Evolutionary conservation across 805 yeast species (phyloP).

Genomic region (Torulaspora microellipsoides): DNA sequence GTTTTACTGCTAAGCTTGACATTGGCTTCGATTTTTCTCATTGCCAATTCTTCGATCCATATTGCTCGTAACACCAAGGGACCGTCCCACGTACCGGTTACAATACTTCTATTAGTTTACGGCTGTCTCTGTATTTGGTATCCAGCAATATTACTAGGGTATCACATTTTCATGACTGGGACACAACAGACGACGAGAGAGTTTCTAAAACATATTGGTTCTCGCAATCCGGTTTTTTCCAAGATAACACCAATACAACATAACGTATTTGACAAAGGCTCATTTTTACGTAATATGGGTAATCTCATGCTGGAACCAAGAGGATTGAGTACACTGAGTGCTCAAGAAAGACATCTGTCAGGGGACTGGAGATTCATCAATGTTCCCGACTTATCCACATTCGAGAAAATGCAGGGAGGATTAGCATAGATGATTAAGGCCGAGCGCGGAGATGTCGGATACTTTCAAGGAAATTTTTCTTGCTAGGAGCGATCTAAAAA

Average conservation of each 20-base stretch:
- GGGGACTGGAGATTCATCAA: slow-evolving; percentile 41
- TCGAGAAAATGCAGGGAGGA: slow-evolving; percentile 9
- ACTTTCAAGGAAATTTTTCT: too few relatives aligned
- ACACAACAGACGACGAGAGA: slow-evolving; percentile 71
- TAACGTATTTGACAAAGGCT: slow-evolving; percentile 38
- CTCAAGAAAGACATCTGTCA: slow-evolving; percentile 29
- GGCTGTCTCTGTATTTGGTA: slow-evolving; percentile 45
- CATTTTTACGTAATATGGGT: slow-evolving; percentile 31
- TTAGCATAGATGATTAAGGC: not conserved
- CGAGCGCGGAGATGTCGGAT: not conserved
- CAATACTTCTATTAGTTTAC: slow-evolving; percentile 51
- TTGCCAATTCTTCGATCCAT: slow-evolving; percentile 23
- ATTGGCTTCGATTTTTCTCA: slow-evolving; percentile 29
- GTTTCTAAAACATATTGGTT: slow-evolving; percentile 47
- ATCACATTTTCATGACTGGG: slow-evolving; percentile 52
- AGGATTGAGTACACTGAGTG: slow-evolving; percentile 36
- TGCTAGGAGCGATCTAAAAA: too few relatives aligned
- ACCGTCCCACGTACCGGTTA: slow-evolving; percentile 33
- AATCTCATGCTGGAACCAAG: slow-evolving; percentile 37
- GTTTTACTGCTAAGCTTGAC: slow-evolving; percentile 42
- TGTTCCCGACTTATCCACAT: slow-evolving; percentile 18
- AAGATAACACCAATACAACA: slow-evolving; percentile 19
- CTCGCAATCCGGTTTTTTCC: slow-evolving; percentile 33
- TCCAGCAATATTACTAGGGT: slow-evolving; percentile 49
- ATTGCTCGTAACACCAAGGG: slow-evolving; percentile 14